These are phyloP conservation scores for Hippophae tibetana DNA, from an alignment of 306 rosid genomes.

Conservation along the genomic window DNA sequence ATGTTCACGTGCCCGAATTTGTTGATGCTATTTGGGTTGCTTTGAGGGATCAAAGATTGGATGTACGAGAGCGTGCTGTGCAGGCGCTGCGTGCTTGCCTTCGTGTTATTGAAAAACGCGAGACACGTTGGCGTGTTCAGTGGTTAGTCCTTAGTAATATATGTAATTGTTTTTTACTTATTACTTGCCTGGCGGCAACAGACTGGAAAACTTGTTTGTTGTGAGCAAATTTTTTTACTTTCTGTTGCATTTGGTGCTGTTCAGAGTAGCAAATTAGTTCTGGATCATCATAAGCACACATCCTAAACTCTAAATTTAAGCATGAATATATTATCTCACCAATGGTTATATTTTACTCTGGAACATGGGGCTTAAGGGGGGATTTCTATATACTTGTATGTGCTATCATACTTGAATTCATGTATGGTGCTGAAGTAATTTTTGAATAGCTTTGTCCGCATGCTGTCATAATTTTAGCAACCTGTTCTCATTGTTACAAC, in stretches of 20 bases:
- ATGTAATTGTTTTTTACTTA: too few species aligned
- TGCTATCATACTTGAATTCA: too few species aligned
- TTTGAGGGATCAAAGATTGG: slow-evolving; percentile 79
- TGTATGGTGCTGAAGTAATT: too few species aligned
- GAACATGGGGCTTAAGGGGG: too few species aligned
- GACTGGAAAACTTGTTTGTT: not conserved
- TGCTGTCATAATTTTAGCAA: too few species aligned
- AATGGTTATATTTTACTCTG: too few species aligned
- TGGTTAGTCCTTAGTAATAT: slow-evolving; percentile 40
- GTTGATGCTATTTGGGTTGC: slow-evolving; percentile 99
- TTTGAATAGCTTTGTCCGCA: too few species aligned
- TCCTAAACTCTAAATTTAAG: too few species aligned
- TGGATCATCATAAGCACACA: too few species aligned
- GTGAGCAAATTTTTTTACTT: not conserved
- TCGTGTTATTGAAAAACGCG: slow-evolving; percentile 88
- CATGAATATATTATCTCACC: too few species aligned
- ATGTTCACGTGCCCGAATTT: slow-evolving; percentile 95
- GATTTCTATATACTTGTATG: too few species aligned
- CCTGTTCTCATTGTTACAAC: too few species aligned
- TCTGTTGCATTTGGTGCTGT: not conserved
- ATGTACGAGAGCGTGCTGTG: slow-evolving; percentile 94
- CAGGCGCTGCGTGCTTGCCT: slow-evolving; percentile 98
- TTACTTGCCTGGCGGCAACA: not conserved
- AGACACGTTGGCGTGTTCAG: slow-evolving; percentile 99
- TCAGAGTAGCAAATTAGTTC: not conserved